Evolutionary conservation across 371 early-diverging fungal genomes (phyloP), one percentile per base, ranked within the genome.

Genomic region (Lichtheimia ornata): DNA sequence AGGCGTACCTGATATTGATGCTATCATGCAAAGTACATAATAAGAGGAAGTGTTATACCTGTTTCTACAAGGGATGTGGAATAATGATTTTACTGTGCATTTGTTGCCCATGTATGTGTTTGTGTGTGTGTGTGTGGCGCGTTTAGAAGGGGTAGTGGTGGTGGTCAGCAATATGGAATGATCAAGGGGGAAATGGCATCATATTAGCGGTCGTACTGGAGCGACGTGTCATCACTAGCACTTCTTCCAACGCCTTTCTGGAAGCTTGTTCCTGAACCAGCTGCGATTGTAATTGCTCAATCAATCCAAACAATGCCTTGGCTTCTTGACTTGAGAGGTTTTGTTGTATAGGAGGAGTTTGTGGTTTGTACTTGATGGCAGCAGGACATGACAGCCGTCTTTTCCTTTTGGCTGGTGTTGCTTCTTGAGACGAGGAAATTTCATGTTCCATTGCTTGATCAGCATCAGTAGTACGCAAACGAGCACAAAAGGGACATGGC

Each of bases 1-100:
- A 35, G 77, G 77, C 44, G 77, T 77, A 20, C 77, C 77, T 56
- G 74, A 77, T 56, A 73, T 77, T 66, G 53, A 62, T 41, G 63
- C 64, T 27, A 73, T 77, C 9, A 35, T 35, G 35, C 35, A 35
- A 35, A 35, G 35, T 35, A 35, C 35, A 35, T 35, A 35, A 11
- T 2, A 35, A 35, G 35, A 35, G 9, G 35, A 28, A 28, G 2
- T 35, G 35, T 35, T 35, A 35, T 35, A 35, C 35, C 35, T 35
- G 35, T 35, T 35, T 35, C 35, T 35, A 35, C 35, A 35, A 35
- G 35, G 35, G 35, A 35, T 64, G 74, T 73, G 43, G 70, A 70
- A 20, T 41, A 44, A 20, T 42, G 49, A 28, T 15, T 42, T 11
- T 40, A 18, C 35, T 43, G 24, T 56, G 18, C 49, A 47, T 47